Base-by-base conservation (phyloP, 2,329 filamentous ascomycete genomes). In the Alternaria ethzedia region DNA sequence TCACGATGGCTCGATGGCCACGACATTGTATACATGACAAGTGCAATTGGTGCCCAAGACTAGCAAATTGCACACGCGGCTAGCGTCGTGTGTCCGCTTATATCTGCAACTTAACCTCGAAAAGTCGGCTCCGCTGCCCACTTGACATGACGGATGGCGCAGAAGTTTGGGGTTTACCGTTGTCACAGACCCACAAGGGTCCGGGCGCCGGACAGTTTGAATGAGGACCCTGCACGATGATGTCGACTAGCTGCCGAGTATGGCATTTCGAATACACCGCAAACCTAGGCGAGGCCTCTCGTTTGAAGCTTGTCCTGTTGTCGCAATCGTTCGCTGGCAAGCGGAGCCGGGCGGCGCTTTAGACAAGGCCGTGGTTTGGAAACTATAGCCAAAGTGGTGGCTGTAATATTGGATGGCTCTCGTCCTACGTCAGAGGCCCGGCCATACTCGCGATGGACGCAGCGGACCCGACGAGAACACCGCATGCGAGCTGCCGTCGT, bases 371-470 rank as follows among this genome's bases (percentile, higher is more conserved):
- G 52, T 44, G 52, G 25, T 44, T 44, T 54, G 52, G 47, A 59
- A 52, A 45, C 15, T 44, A 50, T 50, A 49, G 32, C 25, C 36
- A 61, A 57, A 36, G 49, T 30, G 41, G 57, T 56, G 50, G 57
- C 45, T 61, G 61, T 36, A 46, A 45, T 64, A 64, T 64, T 56
- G 51, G 46, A 36, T 41, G 56, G 36, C 43, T 44, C 55, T 57
- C 41, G 59, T 57, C 54, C 46, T 72, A 74, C 73, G 72, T 77
- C 49, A 52, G 66, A 49, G 64, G 61, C 62, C 67, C 67, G 61
- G 66, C 65, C 68, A 55, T 64, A 57, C 52, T 59, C 49, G 61
- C 56, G 56, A 44, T 36, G 45, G 36, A 61, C 47, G 43, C 30
- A 28, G 50, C 54, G 41, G 50, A 32, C 23, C 26, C 46, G 25